A percentile compares a stretch with the other conserved stretches of the same genome.
phyloP scores from a whole-genome alignment of 371 early-diverging fungal genomes.

The Mucor saturninus region DNA sequence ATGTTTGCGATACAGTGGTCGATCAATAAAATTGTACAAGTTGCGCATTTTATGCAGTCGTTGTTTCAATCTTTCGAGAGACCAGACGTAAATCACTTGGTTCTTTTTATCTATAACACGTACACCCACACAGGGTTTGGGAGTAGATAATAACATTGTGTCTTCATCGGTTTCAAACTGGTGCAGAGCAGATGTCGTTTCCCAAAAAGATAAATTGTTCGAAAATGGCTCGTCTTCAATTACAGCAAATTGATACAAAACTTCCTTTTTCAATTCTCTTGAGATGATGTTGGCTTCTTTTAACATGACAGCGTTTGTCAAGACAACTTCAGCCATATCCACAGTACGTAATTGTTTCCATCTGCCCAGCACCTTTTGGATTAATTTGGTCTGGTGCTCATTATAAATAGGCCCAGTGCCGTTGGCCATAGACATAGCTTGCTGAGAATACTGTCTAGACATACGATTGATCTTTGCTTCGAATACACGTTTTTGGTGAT shows the following conservation, averaged over 20 bases:
- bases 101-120: constrained; percentile 77
- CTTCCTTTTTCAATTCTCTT: constrained; percentile 76
- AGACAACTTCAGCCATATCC: constrained; percentile 74
- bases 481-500: constrained; percentile 51
- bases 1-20: constrained; percentile 72
- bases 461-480: constrained; percentile 56
- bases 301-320: constrained; percentile 72
- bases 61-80: constrained; percentile 67
- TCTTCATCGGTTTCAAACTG: constrained; percentile 67
- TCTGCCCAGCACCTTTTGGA: constrained; percentile 49
- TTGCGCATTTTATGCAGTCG: constrained; percentile 81
- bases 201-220: constrained; percentile 66
- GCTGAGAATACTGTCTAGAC: constrained; percentile 47
- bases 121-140: constrained; percentile 70
- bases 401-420: constrained; percentile 38
- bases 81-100: constrained; percentile 76
- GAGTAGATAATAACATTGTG: constrained; percentile 47
- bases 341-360: constrained; percentile 74
- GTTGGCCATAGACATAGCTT: constrained; percentile 31
- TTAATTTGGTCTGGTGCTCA: constrained; percentile 53
- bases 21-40: constrained; percentile 75
- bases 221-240: constrained; percentile 62
- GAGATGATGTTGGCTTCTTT: constrained; percentile 91
- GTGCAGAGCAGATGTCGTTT: constrained; percentile 56
- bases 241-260: constrained; percentile 82